phyloP scores from a whole-genome alignment of 164 flowering plant species.

The Malania oleifera region DNA sequence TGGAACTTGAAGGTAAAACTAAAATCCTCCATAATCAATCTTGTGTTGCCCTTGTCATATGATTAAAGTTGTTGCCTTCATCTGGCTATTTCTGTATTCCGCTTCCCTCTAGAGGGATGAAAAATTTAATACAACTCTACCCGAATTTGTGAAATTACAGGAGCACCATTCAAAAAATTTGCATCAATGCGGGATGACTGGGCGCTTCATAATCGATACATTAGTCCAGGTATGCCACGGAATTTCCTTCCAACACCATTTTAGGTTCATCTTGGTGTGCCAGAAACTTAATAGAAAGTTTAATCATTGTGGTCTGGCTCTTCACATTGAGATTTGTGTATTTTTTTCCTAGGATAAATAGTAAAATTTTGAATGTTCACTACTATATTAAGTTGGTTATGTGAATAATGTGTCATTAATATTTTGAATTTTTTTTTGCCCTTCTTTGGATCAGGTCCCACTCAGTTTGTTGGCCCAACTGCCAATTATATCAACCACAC shows the following conservation, averaged over 20 bases:
- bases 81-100: background rate
- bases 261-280: no score
- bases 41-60: no score
- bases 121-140: background rate
- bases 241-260: no score
- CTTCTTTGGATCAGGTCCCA: background rate
- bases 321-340: no score
- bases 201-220: slow-evolving; percentile 83
- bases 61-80: no score
- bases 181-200: slow-evolving; percentile 82
- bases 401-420: background rate
- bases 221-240: slow-evolving; percentile 61
- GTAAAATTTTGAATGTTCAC: no score
- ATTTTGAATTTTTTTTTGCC: background rate
- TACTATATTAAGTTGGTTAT: no score
- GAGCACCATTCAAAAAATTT: slow-evolving; percentile 89
- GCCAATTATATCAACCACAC: slow-evolving; percentile 13
- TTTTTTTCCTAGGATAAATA: no score
- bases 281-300: no score
- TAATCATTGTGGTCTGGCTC: no score
- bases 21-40: no score
- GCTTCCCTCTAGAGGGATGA: no score
- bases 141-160: slow-evolving; percentile 39
- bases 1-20: slow-evolving; percentile 86
- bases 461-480: slow-evolving; percentile 3